Conservation (phyloP, 352 stramenopile genomes). For the Pythium aphanidermatum region DNA sequence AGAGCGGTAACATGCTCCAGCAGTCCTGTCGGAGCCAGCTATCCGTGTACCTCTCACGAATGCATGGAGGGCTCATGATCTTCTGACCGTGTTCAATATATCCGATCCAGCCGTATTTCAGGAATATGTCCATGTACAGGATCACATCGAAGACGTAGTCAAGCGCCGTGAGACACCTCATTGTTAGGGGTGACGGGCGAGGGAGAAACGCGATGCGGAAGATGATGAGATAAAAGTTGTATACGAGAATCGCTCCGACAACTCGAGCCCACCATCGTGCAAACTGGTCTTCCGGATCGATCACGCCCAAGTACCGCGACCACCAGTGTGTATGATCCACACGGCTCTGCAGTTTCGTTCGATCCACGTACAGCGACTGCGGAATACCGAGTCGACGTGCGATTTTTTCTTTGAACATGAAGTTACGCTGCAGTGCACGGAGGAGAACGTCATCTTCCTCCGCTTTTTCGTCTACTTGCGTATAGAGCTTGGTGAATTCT, state of each 20-base stretch:
- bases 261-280: conserved; percentile 50
- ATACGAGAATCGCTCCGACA: conserved; percentile 37
- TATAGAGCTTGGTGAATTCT: conserved; percentile 14
- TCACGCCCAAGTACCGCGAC: conserved; percentile 3
- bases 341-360: conserved; percentile 15
- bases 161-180: conserved; percentile 9
- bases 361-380: conserved; percentile 38
- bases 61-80: conserved; percentile 9
- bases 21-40: conserved; percentile 22
- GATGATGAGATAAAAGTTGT: conserved; percentile 29
- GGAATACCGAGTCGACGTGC: conserved; percentile 31
- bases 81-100: conserved; percentile 21
- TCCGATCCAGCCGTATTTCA: conserved; percentile 15
- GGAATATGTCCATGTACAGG: conserved; percentile 20
- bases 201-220: conserved; percentile 27
- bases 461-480: conserved; percentile 2
- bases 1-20: conserved; percentile 24
- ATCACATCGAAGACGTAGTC: conserved; percentile 19
- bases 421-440: conserved; percentile 30
- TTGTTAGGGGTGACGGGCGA: background rate
- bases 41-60: conserved; percentile 18
- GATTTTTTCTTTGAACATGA: conserved; percentile 43
- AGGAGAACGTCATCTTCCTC: conserved; percentile 15
- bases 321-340: background rate
- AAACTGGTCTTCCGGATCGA: conserved; percentile 41